These are phyloP conservation scores for Penicillium daleae DNA, from an alignment of 495 filamentous ascomycete species.

Conservation along the genomic window DNA sequence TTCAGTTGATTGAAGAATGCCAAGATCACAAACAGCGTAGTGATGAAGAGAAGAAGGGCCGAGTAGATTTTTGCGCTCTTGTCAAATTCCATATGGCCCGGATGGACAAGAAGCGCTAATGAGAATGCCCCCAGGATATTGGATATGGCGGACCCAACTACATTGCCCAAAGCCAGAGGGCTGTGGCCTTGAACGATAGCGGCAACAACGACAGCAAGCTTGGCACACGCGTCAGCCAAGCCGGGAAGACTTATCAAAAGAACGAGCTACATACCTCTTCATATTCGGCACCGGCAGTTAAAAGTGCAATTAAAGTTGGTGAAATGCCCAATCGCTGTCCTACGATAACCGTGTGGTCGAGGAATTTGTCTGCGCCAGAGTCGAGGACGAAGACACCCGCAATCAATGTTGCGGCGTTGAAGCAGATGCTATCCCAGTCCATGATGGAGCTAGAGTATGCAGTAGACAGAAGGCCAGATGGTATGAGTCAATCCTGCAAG, in stretches of 20 bases:
- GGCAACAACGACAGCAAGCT: constrained; percentile 58
- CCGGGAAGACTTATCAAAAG: too few species aligned
- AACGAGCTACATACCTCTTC: constrained; percentile 47
- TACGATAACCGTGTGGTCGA: constrained; percentile 56
- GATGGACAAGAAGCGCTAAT: constrained; percentile 51
- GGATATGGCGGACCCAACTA: constrained; percentile 58
- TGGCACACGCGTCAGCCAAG: constrained; percentile 6
- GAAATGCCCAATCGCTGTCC: constrained; percentile 51
- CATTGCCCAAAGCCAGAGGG: constrained; percentile 58
- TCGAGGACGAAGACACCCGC: constrained; percentile 34
- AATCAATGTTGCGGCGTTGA: constrained; percentile 30
- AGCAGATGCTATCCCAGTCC: constrained; percentile 27
- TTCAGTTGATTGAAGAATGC: constrained; percentile 32
- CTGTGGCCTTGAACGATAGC: constrained; percentile 49
- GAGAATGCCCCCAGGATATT: constrained; percentile 63
- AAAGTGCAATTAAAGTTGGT: constrained; percentile 52
- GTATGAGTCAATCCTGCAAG: not conserved
- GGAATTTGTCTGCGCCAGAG: constrained; percentile 46
- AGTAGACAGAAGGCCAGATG: not conserved
- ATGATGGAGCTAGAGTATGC: not conserved
- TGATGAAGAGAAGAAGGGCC: constrained; percentile 40
- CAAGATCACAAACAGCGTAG: constrained; percentile 41
- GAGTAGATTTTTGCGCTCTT: constrained; percentile 54
- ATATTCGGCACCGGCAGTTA: constrained; percentile 60
- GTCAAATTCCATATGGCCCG: constrained; percentile 40